phyloP scores from a whole-genome alignment of 208 protist genomes.

The Leishmania gerbilli region DNA sequence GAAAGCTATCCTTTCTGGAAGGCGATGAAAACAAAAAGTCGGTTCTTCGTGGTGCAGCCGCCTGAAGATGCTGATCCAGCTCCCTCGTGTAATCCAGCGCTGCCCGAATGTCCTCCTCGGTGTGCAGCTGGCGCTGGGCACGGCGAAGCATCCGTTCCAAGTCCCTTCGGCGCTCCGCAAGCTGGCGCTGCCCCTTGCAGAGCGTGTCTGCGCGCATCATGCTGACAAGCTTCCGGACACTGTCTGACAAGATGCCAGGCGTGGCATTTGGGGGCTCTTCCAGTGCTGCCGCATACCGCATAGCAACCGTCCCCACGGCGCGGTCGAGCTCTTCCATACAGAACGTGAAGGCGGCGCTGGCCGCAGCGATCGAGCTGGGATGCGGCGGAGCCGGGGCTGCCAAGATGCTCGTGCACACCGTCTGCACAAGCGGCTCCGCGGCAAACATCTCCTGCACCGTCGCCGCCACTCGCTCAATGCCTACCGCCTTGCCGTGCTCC shows the following conservation, averaged over 20 bases:
- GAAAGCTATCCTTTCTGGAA: slow-evolving; percentile 15
- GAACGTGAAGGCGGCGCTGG: slow-evolving; percentile 67
- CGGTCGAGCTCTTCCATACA: slow-evolving; percentile 75
- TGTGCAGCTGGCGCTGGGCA: slow-evolving; percentile 66
- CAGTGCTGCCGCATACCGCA: slow-evolving; percentile 16
- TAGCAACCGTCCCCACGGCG: slow-evolving; percentile 38
- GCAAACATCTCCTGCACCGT: slow-evolving; percentile 67
- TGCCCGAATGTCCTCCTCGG: slow-evolving; percentile 59
- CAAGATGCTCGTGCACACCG: slow-evolving; percentile 59
- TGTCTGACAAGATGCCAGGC: slow-evolving; percentile 50
- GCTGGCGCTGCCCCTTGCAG: slow-evolving; percentile 43
- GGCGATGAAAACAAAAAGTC: not conserved
- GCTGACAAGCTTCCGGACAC: slow-evolving; percentile 32
- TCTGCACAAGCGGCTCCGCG: slow-evolving; percentile 63
- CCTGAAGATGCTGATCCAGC: slow-evolving; percentile 17
- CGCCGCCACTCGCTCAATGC: slow-evolving; percentile 49
- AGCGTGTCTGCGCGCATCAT: slow-evolving; percentile 36
- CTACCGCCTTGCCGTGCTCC: slow-evolving; percentile 50
- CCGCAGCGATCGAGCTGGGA: slow-evolving; percentile 51
- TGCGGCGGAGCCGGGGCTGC: slow-evolving; percentile 21
- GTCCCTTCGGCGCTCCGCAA: slow-evolving; percentile 44
- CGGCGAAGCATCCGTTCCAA: slow-evolving; percentile 49
- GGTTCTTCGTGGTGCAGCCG: not conserved
- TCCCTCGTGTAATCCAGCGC: slow-evolving; percentile 48
- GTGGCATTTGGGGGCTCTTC: slow-evolving; percentile 15